A percentile compares a stretch with the other conserved stretches of the same genome.
These are phyloP conservation scores for Candolleomyces efflorescens DNA, from an alignment of 768 basidiomycete genomes.

Conservation along the genomic window DNA sequence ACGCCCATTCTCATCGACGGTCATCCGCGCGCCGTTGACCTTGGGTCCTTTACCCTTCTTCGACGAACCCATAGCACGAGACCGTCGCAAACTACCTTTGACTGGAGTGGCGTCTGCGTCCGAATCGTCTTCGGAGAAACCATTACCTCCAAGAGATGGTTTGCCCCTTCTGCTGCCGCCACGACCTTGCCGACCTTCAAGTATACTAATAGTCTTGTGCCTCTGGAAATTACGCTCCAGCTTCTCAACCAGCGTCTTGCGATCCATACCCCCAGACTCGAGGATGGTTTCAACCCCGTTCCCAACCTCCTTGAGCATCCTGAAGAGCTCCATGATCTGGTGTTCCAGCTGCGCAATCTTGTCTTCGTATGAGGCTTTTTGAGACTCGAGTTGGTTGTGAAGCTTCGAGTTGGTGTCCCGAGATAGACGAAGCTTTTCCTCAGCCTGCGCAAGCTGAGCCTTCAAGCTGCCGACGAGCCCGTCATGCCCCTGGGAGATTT, in stretches of 20 bases:
- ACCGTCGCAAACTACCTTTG: constrained; percentile 43
- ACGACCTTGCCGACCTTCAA: constrained; percentile 63
- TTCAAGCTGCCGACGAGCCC: constrained; percentile 85
- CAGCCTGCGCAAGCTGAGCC: constrained; percentile 58
- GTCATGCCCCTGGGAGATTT: constrained; percentile 75
- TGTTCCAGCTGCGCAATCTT: constrained; percentile 84
- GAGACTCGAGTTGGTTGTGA: constrained; percentile 71
- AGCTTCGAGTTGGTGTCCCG: constrained; percentile 74
- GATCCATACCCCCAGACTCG: constrained; percentile 68
- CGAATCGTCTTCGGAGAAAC: constrained; percentile 22
- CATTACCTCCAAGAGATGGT: constrained; percentile 14
- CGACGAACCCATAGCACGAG: constrained; percentile 23
- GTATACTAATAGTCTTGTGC: constrained; percentile 75
- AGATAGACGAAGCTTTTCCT: constrained; percentile 75
- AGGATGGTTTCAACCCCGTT: constrained; percentile 73
- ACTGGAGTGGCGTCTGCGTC: constrained; percentile 49
- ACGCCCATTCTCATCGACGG: constrained; percentile 47
- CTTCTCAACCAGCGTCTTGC: constrained; percentile 73
- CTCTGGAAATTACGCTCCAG: constrained; percentile 82
- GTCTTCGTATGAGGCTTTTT: constrained; percentile 79
- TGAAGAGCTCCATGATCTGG: constrained; percentile 90
- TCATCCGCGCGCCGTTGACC: constrained; percentile 21
- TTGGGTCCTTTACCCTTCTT: constrained; percentile 24
- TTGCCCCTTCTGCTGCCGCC: constrained; percentile 28
- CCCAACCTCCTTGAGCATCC: constrained; percentile 86